Evolutionary conservation across 192 early-diverging fungal species (phyloP), one percentile per base, ranked within the genome.

Genomic region (Backusella liffmaniae): DNA sequence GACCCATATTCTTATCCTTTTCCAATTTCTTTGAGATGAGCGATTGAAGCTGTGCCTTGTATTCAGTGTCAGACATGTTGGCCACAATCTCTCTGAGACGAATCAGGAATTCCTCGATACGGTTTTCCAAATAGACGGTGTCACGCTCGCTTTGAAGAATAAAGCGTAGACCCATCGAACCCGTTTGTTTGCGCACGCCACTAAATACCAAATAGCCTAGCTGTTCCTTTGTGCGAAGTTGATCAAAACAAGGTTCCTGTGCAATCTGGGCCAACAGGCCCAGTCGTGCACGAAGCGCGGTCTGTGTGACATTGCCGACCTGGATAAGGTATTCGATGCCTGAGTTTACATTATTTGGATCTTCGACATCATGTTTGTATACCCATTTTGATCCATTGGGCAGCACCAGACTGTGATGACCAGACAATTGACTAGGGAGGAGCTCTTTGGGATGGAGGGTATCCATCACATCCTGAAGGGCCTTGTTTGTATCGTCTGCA

Each of bases 211-310:
- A 82, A 69, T 96, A 96, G 26, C 94, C 92, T 10, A 95, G 86
- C 76, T 94, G 90, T 79, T 94, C 93, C 80, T 98, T 96, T 18
- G 98, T 99, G 29, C 98, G 88, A 67, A 99, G 84, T 75, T 96
- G 92, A 84, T 98, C 92, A 83, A 98, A 99, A 77, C 88, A 93
- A 36, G 96, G 95, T 79, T 99, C 97, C 62, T 92, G 86, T 21
- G 90, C 82, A 49, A 99, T 94, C 73, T 97, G 94, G 15, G 90
- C 87, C 70, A 96, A 74, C 59, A 99, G 86, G 41, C 88, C 84
- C 21, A 95, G 81, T 16, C 89, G 80, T 39, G 88, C 90, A 36
- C 96, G 92, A 35, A 90, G 80, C 23, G 84, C 76, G 37, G 77
- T 86, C 76, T 96, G 84, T 6, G 86, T 85, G 32, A 88, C 86